Evolutionary conservation across 257 asterid species (phyloP), one percentile per base, ranked within the genome.

Genomic region (Gynochthodes officinalis): DNA sequence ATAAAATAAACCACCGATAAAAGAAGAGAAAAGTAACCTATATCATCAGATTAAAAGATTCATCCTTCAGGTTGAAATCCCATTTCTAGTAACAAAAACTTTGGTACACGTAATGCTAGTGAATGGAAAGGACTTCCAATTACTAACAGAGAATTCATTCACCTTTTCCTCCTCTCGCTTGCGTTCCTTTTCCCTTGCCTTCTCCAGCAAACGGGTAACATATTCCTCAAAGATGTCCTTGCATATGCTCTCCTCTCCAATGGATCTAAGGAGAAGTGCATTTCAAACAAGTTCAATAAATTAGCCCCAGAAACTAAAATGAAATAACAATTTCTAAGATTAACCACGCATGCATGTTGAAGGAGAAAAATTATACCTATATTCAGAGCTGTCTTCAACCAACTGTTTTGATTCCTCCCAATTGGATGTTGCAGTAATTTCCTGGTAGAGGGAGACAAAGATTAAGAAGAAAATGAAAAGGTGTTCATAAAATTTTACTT

Each of bases 91-190:
- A 19, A 12, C 21, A 69, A 30, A 58, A 58, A 27, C 0, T n/a
- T 55, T 28, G 27, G 0, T 23, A 9, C n/a, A 43, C 39, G 55
- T 12, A 7, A 16, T 33, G 18, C 23, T 49, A 33, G 23, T 48
- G 61, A 25, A 30, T 28, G 44, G 42, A 30, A 30, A 67, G 27
- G 48, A 48, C 32, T 13, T 30, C 44, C 1, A 27, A 19, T 16
- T 35, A 61, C 23, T 5, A 67, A 19, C 30, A 1, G 53, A 33
- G 28, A 75, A 15, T 13, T 23, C 70, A 65, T 5, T 77, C 78
- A 91, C 98, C 96, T 93, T 93, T 60, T 91, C 98, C 79, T 93
- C 98, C 75, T 91, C 97, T 70, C 97, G 87, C 80, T 88, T 91
- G 61, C 96, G 96, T 71, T 91, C 99, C 85, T 92, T 95, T 50